Evolutionary conservation across 768 basidiomycete species (phyloP).

Genomic region (Suillus luteus): DNA sequence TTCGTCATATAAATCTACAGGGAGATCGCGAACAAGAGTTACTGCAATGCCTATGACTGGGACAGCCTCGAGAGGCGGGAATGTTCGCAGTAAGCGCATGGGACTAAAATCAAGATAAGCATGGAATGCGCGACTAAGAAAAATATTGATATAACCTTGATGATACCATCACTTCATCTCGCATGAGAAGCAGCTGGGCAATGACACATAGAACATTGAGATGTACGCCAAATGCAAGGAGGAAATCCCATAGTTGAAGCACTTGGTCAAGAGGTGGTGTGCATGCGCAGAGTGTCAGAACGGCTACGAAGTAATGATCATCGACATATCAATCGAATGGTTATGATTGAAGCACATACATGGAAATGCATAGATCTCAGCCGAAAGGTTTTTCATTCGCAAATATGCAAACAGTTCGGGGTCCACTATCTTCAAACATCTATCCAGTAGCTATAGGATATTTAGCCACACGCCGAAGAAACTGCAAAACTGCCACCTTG

Average conservation of each 20-base stretch:
- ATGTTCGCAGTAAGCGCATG: constrained; percentile 91
- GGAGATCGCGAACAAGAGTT: constrained; percentile 90
- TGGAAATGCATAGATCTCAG: constrained; percentile 97
- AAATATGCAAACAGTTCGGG: constrained; percentile 80
- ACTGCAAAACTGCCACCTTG: constrained; percentile 57
- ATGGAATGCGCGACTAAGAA: not conserved
- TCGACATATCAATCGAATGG: constrained; percentile 5
- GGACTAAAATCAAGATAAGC: constrained; percentile 55
- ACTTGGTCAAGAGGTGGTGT: constrained; percentile 97
- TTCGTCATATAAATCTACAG: constrained; percentile 83
- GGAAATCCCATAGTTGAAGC: constrained; percentile 94
- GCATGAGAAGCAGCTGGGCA: constrained; percentile 88
- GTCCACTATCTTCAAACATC: constrained; percentile 90
- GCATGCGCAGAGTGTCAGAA: constrained; percentile 93
- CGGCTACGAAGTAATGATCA: constrained; percentile 50
- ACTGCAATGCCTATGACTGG: constrained; percentile 92
- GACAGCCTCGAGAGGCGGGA: constrained; percentile 87
- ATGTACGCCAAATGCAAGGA: constrained; percentile 95
- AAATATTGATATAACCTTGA: constrained; percentile 60
- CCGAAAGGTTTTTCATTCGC: constrained; percentile 87
- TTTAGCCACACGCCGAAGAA: not conserved
- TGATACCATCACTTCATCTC: constrained; percentile 86
- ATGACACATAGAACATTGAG: constrained; percentile 97
- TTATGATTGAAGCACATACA: constrained; percentile 52
- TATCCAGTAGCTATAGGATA: constrained; percentile 75